These are phyloP conservation scores for Chaetoscypha palmicola DNA, from an alignment of 2,329 filamentous ascomycete genomes.

Conservation along the genomic window DNA sequence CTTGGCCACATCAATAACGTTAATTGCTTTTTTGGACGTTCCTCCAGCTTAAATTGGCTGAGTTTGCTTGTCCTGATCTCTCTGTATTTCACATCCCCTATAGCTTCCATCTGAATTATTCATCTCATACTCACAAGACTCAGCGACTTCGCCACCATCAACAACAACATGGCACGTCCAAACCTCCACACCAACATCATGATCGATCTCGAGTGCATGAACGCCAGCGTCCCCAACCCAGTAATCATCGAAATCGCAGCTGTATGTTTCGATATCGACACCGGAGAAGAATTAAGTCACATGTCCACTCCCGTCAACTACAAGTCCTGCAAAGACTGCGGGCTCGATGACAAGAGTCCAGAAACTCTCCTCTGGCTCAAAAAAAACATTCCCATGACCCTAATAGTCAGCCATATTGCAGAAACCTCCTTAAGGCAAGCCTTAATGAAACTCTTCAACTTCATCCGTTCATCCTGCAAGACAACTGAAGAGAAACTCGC, in stretches of 20 bases:
- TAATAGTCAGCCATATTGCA: conserved; percentile 9
- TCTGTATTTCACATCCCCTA: too few species aligned
- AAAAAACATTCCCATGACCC: conserved; percentile 10
- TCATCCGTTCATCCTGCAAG: conserved; percentile 2
- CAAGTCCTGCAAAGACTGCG: conserved; percentile 10
- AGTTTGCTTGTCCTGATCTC: too few species aligned
- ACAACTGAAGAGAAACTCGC: conserved; percentile 5
- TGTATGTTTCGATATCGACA: conserved; percentile 16
- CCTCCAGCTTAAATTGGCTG: too few species aligned
- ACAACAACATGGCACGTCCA: conserved; percentile 7
- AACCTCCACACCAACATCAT: conserved; percentile 19
- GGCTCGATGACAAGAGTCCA: not conserved
- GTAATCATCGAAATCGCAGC: conserved; percentile 15
- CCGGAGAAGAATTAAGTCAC: conserved; percentile 11
- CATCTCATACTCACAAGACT: too few species aligned
- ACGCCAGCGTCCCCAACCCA: conserved; percentile 9
- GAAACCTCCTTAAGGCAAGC: conserved; percentile 6
- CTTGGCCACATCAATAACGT: too few species aligned
- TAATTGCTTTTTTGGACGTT: too few species aligned
- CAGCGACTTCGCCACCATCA: too few species aligned
- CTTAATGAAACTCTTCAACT: conserved; percentile 9
- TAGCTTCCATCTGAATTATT: too few species aligned
- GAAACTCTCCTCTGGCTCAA: conserved; percentile 8
- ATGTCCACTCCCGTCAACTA: conserved; percentile 11
- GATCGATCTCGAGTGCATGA: conserved; percentile 17